Percentiles rank a stretch among this genome's conserved stretches.
phyloP scores from a whole-genome alignment of 805 yeast species.

The Candida alai region DNA sequence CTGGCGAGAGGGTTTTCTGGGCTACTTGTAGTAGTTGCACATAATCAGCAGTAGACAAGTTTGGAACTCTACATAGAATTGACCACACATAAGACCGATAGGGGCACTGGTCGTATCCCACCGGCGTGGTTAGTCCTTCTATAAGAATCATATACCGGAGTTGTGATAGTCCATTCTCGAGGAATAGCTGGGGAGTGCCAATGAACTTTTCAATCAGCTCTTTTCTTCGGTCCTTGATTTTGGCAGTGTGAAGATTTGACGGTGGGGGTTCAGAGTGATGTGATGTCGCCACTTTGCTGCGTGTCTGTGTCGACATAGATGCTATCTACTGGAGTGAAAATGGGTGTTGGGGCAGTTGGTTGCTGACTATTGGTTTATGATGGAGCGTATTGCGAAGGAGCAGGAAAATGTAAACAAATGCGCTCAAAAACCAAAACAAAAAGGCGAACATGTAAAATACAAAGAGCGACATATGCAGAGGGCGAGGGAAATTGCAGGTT shows the following conservation, averaged over 20 bases:
- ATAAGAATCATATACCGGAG: conserved; percentile 36
- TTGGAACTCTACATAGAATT: conserved; percentile 61
- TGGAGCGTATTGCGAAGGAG: no score
- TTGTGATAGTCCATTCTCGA: conserved; percentile 33
- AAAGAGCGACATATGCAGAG: no score
- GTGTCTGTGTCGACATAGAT: no score
- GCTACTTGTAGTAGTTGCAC: conserved; percentile 43
- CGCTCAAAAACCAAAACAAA: not conserved
- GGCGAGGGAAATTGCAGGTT: no score
- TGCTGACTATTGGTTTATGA: no score
- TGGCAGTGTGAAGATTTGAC: no score
- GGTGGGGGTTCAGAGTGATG: no score
- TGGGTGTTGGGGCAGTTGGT: no score
- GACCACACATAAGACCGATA: conserved; percentile 81
- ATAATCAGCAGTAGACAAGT: conserved; percentile 54
- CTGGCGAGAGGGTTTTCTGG: conserved; percentile 50
- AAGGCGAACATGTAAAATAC: no score
- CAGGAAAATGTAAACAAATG: conserved; percentile 1
- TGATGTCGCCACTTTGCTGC: no score
- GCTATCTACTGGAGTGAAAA: no score
- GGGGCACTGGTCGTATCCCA: conserved; percentile 52
- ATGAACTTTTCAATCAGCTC: conserved; percentile 37
- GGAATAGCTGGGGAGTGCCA: conserved; percentile 30
- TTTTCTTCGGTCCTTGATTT: conserved; percentile 21
- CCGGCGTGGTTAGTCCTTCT: conserved; percentile 39